phyloP scores from a whole-genome alignment of 179 eudicot genomes.

The Beta corolliflora region DNA sequence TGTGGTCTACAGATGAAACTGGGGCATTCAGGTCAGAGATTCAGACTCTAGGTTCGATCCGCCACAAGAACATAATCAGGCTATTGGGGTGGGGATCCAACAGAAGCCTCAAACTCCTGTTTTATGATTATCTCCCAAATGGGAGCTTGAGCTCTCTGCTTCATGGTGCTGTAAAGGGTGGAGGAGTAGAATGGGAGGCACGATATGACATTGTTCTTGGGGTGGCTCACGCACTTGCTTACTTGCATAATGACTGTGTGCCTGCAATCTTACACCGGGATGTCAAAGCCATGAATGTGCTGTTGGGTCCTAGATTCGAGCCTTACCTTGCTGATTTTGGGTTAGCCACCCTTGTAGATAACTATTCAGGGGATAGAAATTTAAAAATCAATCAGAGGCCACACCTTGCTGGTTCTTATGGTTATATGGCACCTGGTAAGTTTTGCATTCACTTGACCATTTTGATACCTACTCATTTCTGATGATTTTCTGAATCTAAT shows the following conservation, averaged over 20 bases:
- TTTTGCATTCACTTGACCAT: not conserved
- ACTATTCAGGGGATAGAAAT: slow-evolving; percentile 27
- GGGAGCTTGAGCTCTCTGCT: slow-evolving; percentile 89
- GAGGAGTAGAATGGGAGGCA: slow-evolving; percentile 84
- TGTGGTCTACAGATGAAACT: slow-evolving; percentile 77
- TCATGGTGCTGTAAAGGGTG: slow-evolving; percentile 70
- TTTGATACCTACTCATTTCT: not conserved
- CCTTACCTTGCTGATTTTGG: slow-evolving; percentile 92
- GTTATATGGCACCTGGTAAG: slow-evolving; percentile 97
- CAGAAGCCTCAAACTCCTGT: slow-evolving; percentile 58
- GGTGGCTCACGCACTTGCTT: slow-evolving; percentile 82
- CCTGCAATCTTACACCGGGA: slow-evolving; percentile 86
- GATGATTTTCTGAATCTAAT: not conserved
- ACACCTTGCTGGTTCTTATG: slow-evolving; percentile 86
- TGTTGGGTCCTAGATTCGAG: slow-evolving; percentile 68
- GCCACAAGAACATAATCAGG: slow-evolving; percentile 82
- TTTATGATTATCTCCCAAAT: slow-evolving; percentile 79
- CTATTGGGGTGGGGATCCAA: slow-evolving; percentile 89
- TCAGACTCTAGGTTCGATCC: slow-evolving; percentile 72
- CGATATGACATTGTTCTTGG: slow-evolving; percentile 72
- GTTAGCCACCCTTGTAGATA: slow-evolving; percentile 60
- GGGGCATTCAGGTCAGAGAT: slow-evolving; percentile 85
- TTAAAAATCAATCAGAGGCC: slow-evolving; percentile 58
- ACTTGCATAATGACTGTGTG: slow-evolving; percentile 86
- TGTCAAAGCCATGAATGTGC: slow-evolving; percentile 86